phyloP scores from a whole-genome alignment of 2,329 filamentous ascomycete genomes.

The Alternaria metachromatica region DNA sequence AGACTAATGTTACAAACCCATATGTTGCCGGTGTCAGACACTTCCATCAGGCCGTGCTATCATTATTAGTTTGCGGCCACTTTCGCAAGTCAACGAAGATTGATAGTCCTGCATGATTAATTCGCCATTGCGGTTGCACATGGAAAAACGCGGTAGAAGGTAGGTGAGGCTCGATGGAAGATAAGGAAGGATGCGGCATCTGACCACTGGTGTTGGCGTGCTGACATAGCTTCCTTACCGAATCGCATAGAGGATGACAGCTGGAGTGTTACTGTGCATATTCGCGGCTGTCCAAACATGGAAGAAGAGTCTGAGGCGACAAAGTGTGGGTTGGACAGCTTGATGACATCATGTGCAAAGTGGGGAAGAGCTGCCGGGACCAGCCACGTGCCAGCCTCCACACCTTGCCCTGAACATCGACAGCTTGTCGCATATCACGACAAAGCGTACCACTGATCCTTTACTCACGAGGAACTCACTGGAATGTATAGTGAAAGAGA shows the following conservation, averaged over 20 bases:
- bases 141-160: not conserved
- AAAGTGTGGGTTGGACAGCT: no score
- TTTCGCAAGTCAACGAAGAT: not conserved
- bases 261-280: no score
- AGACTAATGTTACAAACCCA: not conserved
- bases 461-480: no score
- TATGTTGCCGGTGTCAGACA: not conserved
- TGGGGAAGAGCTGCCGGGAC: not conserved
- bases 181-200: not conserved
- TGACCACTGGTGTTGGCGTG: not conserved
- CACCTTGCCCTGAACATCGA: not conserved
- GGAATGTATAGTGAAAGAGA: no score
- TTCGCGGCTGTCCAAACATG: no score
- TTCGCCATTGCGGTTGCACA: not conserved
- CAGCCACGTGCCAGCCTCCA: not conserved
- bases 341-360: not conserved
- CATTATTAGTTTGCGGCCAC: not conserved
- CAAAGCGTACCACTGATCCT: not conserved
- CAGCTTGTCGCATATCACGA: not conserved
- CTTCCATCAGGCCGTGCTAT: not conserved
- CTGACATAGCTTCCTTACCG: no score
- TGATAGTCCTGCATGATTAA: accelerated
- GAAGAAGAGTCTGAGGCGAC: no score
- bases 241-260: no score
- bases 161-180: not conserved